Conservation (phyloP, 2,329 filamentous ascomycete genomes). For the Claviceps pazoutovae region DNA sequence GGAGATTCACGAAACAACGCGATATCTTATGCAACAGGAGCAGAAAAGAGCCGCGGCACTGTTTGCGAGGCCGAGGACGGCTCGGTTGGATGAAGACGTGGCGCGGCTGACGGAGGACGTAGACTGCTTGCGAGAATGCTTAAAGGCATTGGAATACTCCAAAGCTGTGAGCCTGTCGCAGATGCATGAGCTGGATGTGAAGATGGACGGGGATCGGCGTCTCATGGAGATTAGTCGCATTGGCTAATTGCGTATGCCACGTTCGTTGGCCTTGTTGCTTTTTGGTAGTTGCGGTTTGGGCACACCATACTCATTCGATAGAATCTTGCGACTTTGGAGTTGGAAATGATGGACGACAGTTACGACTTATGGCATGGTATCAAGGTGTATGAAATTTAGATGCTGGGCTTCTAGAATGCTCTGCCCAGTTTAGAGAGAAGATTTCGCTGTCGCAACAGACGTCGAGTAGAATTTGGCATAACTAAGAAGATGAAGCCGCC, state of each 20-base stretch:
- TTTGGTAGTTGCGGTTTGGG: not conserved
- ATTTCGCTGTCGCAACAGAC: no score
- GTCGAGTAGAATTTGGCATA: no score
- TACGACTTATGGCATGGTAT: no score
- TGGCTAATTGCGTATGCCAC: not conserved
- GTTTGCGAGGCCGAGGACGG: slow-evolving; percentile 2
- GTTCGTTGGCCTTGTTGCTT: not conserved
- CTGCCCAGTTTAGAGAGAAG: no score
- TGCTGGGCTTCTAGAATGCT: no score
- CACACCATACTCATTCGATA: no score
- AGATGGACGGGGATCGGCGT: not conserved
- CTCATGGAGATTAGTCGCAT: not conserved
- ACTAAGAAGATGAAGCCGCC: no score
- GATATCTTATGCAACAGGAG: slow-evolving; percentile 2
- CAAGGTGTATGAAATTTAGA: no score
- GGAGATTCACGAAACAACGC: slow-evolving; percentile 2
- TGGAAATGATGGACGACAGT: not conserved
- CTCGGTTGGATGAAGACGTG: slow-evolving; percentile 1
- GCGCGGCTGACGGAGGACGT: slow-evolving; percentile 2
- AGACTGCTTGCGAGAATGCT: not conserved
- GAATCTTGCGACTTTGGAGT: no score
- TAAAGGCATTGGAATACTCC: not conserved
- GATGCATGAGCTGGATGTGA: slow-evolving; percentile 1
- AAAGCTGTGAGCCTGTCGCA: not conserved
- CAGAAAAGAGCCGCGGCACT: not conserved